These are phyloP conservation scores for Ophiocordyceps unilateralis DNA, from an alignment of 2,329 filamentous ascomycete species.

Conservation along the genomic window DNA sequence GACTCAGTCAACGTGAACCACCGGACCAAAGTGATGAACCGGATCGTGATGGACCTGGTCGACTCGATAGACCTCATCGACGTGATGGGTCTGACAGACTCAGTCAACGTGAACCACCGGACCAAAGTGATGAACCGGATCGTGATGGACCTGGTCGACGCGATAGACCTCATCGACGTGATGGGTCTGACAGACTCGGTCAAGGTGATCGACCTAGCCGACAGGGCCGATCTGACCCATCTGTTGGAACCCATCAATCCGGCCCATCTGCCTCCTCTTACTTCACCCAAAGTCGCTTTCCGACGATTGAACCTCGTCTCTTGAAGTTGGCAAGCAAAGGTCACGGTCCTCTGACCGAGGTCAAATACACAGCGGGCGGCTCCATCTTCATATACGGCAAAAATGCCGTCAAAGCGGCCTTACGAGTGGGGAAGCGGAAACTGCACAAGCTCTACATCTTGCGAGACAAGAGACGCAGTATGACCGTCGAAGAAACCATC, in stretches of 20 bases:
- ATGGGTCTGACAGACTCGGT: neutral
- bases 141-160: neutral
- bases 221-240: neutral
- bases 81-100: neutral
- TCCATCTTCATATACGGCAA: conserved; percentile 85
- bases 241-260: neutral
- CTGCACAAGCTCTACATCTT: conserved; percentile 76
- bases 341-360: neutral
- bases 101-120: neutral
- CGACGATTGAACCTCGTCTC: neutral
- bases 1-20: neutral
- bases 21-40: neutral
- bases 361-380: conserved; percentile 26
- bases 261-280: no score
- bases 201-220: neutral
- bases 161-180: neutral
- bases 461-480: conserved; percentile 28
- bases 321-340: neutral
- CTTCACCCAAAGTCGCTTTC: neutral
- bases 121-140: neutral
- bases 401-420: conserved; percentile 62
- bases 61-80: neutral
- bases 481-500: conserved; percentile 24
- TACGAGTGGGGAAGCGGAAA: conserved; percentile 48
- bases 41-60: neutral